Conservation (phyloP, 768 basidiomycete species). For the Grammothele lineata region DNA sequence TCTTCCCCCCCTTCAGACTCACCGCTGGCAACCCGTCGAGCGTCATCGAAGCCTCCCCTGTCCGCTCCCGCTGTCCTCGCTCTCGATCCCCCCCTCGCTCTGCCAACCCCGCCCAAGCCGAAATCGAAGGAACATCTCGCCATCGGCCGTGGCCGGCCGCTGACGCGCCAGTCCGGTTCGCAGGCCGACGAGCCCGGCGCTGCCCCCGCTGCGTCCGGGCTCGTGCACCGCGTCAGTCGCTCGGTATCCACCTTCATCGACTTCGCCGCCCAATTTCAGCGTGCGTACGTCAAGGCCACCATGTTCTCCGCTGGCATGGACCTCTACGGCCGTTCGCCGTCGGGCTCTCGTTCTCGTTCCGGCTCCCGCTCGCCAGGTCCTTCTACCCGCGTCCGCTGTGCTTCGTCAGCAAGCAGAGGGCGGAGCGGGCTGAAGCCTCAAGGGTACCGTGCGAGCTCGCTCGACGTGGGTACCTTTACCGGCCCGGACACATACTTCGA, state of each 20-base stretch:
- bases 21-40: conserved; percentile 1
- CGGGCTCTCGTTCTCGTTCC: conserved; percentile 19
- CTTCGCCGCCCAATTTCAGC: conserved; percentile 53
- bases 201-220: conserved; percentile 4
- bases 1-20: conserved; percentile 4
- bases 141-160: conserved; percentile 10
- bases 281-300: conserved; percentile 52
- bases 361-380: conserved; percentile 13
- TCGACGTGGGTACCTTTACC: conserved; percentile 42
- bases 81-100: conserved; percentile 12
- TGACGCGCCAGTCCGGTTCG: conserved; percentile 4
- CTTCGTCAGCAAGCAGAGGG: conserved; percentile 15
- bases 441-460: conserved; percentile 40
- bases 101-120: conserved; percentile 1
- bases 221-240: conserved; percentile 29
- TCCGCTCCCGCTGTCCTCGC: conserved; percentile 4
- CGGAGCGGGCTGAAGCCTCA: conserved; percentile 26
- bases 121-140: conserved; percentile 8
- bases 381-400: not conserved
- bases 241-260: conserved; percentile 42
- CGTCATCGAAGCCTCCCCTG: conserved; percentile 6
- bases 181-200: conserved; percentile 12
- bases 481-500: conserved; percentile 4
- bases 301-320: conserved; percentile 39
- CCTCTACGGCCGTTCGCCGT: conserved; percentile 17